A percentile compares a stretch with the other conserved stretches of the same genome.
Conservation (phyloP, 805 yeast genomes). For the Saturnispora sanitii region DNA sequence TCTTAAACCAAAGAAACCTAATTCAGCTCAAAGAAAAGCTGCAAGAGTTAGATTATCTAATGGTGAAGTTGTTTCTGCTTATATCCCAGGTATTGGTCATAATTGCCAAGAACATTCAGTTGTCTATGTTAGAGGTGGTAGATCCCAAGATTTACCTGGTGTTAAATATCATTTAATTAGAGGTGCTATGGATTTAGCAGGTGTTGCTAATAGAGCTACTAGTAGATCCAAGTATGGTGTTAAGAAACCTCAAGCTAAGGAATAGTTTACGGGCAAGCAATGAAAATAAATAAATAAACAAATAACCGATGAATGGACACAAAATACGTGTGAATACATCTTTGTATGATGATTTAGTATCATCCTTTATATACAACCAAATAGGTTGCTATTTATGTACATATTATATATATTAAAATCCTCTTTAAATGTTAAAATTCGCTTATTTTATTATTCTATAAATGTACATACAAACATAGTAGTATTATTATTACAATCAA, state of each 20-base stretch:
- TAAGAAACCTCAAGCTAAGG: slow-evolving; percentile 58
- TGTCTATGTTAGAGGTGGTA: slow-evolving; percentile 94
- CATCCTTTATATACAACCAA: no score
- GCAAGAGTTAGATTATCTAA: slow-evolving; percentile 88
- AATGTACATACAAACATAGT: not conserved
- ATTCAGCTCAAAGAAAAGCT: slow-evolving; percentile 95
- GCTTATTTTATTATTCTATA: slow-evolving; percentile 8
- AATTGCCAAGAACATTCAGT: slow-evolving; percentile 97
- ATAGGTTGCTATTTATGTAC: no score
- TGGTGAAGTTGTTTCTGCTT: slow-evolving; percentile 83
- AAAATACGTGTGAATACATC: no score
- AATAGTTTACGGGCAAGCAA: no score
- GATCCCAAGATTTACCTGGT: slow-evolving; percentile 97
- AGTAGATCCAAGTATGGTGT: slow-evolving; percentile 93
- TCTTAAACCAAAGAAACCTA: slow-evolving; percentile 95
- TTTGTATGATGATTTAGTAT: no score
- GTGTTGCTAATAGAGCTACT: slow-evolving; percentile 86
- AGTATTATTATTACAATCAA: not conserved
- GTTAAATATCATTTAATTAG: slow-evolving; percentile 89
- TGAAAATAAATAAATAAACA: no score
- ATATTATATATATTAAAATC: no score
- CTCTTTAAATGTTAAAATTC: no score
- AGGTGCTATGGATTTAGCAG: slow-evolving; percentile 88
- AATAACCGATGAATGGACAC: no score
- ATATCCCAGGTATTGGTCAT: slow-evolving; percentile 98